Evolutionary conservation across 768 basidiomycete genomes (phyloP), one percentile per base, ranked within the genome.

Genomic region (Kwoniella heveanensis): DNA sequence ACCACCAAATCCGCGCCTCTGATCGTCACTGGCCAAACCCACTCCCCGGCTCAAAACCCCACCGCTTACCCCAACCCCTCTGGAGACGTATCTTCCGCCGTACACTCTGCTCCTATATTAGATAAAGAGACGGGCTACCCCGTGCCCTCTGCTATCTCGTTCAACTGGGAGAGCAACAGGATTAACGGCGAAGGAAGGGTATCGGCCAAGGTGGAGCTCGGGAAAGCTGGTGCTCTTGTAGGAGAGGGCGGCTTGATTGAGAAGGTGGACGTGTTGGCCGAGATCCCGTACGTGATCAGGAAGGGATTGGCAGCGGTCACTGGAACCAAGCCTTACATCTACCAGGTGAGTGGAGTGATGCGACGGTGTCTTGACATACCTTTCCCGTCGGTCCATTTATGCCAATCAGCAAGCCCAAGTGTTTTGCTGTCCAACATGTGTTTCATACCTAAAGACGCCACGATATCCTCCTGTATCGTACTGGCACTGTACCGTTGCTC

Each of bases 231-330:
- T 37, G 70, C 82, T 22, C 81, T 85, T 32, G 77, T 81, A 54
- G 81, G 85, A 26, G 79, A 82, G 58, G 77, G 73, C 24, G 80
- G 80, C 25, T 66, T 80, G 64, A 76, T 78, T 13, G 77, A 80
- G 65, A 78, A 77, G 68, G 91, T 98, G 26, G 93, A 99, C 73
- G 87, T 98, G 2, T 85, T 99, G 9, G 93, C 90, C 5, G 94
- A 99, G 82, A 91, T 96, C 67, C 96, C 96, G 12, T 88, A 88
- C 64, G 87, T 95, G 58, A 82, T 99, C 78, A 92, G 92, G 83
- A 87, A 92, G 80, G 88, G 92, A 65, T 88, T 99, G 69, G 91
- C 88, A 74, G 95, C 95, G 73, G 92, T 92, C 37, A 87, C 93
- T 39, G 90, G 91, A 44, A 92, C 91, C 22, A 93, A 94, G 79